Conservation (phyloP, 2,329 filamentous ascomycete genomes). For the Zelopaecilomyces penicillatus region DNA sequence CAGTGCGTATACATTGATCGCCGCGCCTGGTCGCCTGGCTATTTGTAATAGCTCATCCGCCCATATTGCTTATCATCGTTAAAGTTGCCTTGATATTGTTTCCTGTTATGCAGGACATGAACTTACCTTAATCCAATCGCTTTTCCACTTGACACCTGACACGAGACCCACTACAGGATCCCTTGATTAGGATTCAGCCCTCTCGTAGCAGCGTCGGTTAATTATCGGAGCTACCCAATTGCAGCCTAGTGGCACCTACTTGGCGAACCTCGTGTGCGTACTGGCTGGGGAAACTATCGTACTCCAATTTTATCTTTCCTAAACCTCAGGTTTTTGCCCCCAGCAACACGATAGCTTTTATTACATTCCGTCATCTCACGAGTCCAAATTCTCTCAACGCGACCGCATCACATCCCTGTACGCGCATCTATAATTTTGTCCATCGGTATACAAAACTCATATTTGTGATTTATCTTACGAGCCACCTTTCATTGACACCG, state of each 20-base stretch:
- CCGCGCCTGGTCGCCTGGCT: too few species aligned
- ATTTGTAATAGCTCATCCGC: too few species aligned
- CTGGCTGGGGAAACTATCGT: constrained; percentile 11
- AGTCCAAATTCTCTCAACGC: constrained; percentile 9
- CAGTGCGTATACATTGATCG: too few species aligned
- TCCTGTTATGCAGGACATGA: too few species aligned
- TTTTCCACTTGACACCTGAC: too few species aligned
- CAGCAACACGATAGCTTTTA: constrained; percentile 11
- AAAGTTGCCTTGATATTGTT: too few species aligned
- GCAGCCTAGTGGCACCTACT: constrained; percentile 11
- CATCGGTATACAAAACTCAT: constrained; percentile 5
- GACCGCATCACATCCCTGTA: constrained; percentile 2
- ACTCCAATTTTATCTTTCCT: constrained; percentile 24
- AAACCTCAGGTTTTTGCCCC: constrained; percentile 27
- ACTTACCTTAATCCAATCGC: too few species aligned
- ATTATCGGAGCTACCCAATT: constrained; percentile 18
- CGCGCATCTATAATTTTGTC: constrained; percentile 3
- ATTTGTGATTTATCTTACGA: background rate
- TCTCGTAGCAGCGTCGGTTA: constrained; percentile 21
- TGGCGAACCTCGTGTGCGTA: constrained; percentile 7
- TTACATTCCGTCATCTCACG: constrained; percentile 12
- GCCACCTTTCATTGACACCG: background rate
- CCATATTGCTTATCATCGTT: too few species aligned
- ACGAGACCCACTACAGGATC: background rate
- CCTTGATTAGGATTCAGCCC: constrained; percentile 27